These are phyloP conservation scores for Boletus barrowsii DNA, from an alignment of 768 basidiomycete genomes.

Conservation along the genomic window DNA sequence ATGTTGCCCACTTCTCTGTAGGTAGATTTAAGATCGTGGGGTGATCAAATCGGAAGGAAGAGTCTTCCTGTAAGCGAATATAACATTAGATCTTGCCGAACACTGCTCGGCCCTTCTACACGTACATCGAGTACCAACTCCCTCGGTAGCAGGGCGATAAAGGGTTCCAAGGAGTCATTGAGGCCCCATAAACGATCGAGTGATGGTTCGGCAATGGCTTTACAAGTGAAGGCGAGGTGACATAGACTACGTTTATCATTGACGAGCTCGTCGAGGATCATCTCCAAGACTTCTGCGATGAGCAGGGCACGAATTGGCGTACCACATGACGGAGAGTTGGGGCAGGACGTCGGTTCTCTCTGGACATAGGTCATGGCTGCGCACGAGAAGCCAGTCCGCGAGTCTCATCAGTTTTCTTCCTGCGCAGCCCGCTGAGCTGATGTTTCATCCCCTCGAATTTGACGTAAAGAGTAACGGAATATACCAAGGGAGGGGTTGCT, in stretches of 20 bases:
- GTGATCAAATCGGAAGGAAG: conserved; percentile 14
- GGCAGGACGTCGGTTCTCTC: background rate
- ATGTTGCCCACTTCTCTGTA: conserved; percentile 15
- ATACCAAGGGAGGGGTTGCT: background rate
- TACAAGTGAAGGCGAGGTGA: conserved; percentile 22
- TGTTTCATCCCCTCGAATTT: background rate
- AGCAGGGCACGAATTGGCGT: conserved; percentile 7
- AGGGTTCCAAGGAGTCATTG: conserved; percentile 25
- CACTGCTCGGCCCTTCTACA: background rate
- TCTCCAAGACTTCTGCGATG: conserved; percentile 22
- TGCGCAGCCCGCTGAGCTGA: background rate
- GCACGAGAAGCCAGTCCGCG: too few species aligned
- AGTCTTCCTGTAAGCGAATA: conserved; percentile 14
- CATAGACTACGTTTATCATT: conserved; percentile 16
- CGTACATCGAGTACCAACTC: conserved; percentile 22
- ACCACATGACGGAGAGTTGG: background rate
- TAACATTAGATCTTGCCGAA: conserved; percentile 7
- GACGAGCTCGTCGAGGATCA: conserved; percentile 20
- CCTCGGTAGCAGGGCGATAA: conserved; percentile 18
- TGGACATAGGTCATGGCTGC: conserved; percentile 5
- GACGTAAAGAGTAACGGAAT: conserved; percentile 9
- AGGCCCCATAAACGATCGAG: conserved; percentile 26
- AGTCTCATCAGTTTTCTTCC: too few species aligned
- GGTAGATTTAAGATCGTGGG: conserved; percentile 2
- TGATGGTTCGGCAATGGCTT: conserved; percentile 13